These are phyloP conservation scores for Cladosporium velox DNA, from an alignment of 2,329 filamentous ascomycete species.

Conservation along the genomic window DNA sequence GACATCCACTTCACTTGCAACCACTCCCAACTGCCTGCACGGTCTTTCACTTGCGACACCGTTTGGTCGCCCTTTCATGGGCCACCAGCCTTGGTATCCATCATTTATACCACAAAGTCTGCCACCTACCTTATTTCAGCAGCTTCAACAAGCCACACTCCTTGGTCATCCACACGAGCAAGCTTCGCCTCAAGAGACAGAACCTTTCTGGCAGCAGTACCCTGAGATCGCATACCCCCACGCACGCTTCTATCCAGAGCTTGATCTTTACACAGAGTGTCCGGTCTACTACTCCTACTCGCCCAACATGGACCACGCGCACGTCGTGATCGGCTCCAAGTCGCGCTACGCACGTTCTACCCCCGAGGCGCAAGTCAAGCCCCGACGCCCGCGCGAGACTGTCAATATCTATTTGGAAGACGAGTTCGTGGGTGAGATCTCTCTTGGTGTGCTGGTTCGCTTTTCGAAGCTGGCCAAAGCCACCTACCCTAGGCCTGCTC, in stretches of 20 bases:
- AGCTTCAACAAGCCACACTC: neutral
- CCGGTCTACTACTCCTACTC: neutral
- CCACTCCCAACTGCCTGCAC: neutral
- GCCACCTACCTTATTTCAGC: neutral
- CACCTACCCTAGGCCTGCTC: slow-evolving; percentile 19
- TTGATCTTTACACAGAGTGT: slow-evolving; percentile 5
- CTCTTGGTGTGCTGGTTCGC: slow-evolving; percentile 22
- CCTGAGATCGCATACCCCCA: slow-evolving; percentile 12
- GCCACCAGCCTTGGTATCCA: neutral
- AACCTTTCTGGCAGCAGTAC: slow-evolving; percentile 20
- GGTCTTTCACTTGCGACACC: slow-evolving; percentile 11
- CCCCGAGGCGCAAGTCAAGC: neutral
- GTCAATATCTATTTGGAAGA: slow-evolving; percentile 25
- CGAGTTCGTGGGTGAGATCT: slow-evolving; percentile 17
- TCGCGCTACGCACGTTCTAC: slow-evolving; percentile 10
- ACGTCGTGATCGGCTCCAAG: slow-evolving; percentile 17
- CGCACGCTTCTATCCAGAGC: slow-evolving; percentile 11
- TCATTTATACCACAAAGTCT: neutral
- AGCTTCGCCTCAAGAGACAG: slow-evolving; percentile 12
- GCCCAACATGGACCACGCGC: neutral
- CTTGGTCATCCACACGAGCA: slow-evolving; percentile 16
- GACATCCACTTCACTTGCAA: neutral
- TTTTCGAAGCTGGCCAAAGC: slow-evolving; percentile 25
- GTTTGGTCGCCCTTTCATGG: slow-evolving; percentile 7
- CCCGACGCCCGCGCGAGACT: slow-evolving; percentile 17